Percentiles rank a stretch among this genome's conserved stretches.
phyloP scores from a whole-genome alignment of 73 alveolate genomes.

The Tetrahymena elliotti region DNA sequence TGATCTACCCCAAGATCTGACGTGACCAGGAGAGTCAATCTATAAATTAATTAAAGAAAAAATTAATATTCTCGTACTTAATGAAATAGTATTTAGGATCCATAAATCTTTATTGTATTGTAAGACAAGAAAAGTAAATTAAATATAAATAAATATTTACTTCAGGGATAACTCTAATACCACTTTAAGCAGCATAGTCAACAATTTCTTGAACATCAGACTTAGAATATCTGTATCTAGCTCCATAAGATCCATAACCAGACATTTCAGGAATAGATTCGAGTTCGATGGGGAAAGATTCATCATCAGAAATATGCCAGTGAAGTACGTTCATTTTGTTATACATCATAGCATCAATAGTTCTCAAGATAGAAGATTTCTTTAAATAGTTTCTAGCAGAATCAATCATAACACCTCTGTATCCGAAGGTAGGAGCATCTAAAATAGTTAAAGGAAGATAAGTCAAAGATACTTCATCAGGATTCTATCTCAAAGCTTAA shows the following conservation, averaged over 20 bases:
- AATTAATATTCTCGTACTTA: not conserved
- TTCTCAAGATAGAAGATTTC: constrained; percentile 33
- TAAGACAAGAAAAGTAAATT: not conserved
- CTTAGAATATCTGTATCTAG: constrained; percentile 50
- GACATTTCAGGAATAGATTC: constrained; percentile 54
- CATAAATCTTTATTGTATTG: not conserved
- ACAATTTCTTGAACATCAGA: constrained; percentile 57
- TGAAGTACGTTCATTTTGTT: constrained; percentile 72
- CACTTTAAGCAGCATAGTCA: constrained; percentile 53
- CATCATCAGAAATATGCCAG: constrained; percentile 83
- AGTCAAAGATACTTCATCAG: not conserved
- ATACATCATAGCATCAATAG: constrained; percentile 49
- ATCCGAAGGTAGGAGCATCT: constrained; percentile 65
- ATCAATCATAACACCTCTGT: constrained; percentile 84
- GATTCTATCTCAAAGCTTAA: not conserved
- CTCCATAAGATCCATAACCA: constrained; percentile 51
- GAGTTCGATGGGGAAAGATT: constrained; percentile 69
- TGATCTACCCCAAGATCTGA: constrained; percentile 33
- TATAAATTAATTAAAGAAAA: not conserved
- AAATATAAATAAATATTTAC: not conserved
- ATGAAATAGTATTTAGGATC: not conserved
- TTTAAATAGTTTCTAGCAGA: constrained; percentile 66
- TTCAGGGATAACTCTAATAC: constrained; percentile 74
- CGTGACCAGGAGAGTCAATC: constrained; percentile 81
- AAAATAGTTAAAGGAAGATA: constrained; percentile 49